Evolutionary conservation across 2,329 filamentous ascomycete species (phyloP), one percentile per base, ranked within the genome.

Genomic region (Thielaviopsis ethacetica): DNA sequence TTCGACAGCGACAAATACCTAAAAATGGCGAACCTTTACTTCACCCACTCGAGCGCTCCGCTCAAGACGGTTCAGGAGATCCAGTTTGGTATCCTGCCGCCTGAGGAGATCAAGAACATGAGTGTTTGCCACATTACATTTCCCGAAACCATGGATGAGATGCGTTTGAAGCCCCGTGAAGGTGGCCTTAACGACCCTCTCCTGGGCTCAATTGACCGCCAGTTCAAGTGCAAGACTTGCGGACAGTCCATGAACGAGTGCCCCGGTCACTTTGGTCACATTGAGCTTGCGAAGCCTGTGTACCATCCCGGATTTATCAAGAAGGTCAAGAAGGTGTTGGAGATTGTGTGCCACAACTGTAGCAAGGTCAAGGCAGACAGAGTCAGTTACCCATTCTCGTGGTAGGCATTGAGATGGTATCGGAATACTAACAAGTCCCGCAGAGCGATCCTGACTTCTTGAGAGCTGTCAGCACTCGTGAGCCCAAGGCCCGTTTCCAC

Each of bases 71-170:
- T 98, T 68, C 86, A 96, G 80, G 94, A 98, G 80, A 95, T 98
- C 67, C 94, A 98, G 78, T 98, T 98, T 70, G 93, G 93, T 69
- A 82, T 98, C 70, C 82, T 98, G 73, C 95, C 93, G 41, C 93
- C 93, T 26, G 93, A 98, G 71, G 94, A 98, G 77, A 95, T 97
- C 74, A 97, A 98, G 78, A 91, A 86, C 68, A 94, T 97, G 89
- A 96, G 91, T 73, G 91, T 97, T 63, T 87, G 85, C 66, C 88
- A 95, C 71, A 91, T 98, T 70, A 81, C 93, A 71, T 97, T 96
- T 70, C 91, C 93, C n/a, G 93, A 98, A 77, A 97, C 93, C 27
- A 96, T 98, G 93, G 93, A 98, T 69, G 93, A 98, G 73, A 86
- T 86, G 71, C 87, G 91, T 68, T 85, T 88, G 65, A 88, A 88